Evolutionary conservation across 1,139 yeast species (phyloP).

Genomic region (Blastobotrys ciferrii): DNA sequence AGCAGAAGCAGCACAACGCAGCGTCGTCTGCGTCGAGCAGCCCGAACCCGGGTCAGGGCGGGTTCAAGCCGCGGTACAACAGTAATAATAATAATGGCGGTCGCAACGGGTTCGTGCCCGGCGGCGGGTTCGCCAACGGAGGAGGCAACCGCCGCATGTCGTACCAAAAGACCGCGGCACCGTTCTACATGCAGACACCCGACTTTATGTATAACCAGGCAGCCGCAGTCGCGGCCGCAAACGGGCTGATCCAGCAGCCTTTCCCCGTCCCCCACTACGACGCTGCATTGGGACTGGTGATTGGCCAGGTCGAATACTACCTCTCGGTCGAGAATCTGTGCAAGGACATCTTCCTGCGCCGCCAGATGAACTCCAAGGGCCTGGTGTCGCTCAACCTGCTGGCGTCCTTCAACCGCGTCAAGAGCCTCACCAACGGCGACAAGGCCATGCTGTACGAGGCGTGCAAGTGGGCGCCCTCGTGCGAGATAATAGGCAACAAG

Average conservation of each 20-base stretch:
- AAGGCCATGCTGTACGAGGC: slow-evolving; percentile 47
- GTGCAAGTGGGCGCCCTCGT: slow-evolving; percentile 41
- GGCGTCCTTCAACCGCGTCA: slow-evolving; percentile 72
- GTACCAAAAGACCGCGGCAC: slow-evolving; percentile 22
- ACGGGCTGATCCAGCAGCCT: slow-evolving; percentile 14
- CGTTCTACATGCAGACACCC: slow-evolving; percentile 22
- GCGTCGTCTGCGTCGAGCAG: neutral
- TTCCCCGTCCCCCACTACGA: slow-evolving; percentile 28
- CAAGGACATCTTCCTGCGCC: slow-evolving; percentile 74
- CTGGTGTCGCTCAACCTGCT: slow-evolving; percentile 63
- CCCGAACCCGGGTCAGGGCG: neutral
- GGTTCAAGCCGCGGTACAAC: neutral
- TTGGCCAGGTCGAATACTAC: slow-evolving; percentile 77
- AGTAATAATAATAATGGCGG: slow-evolving; percentile 10
- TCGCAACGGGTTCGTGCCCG: slow-evolving; percentile 9
- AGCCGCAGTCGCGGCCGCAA: slow-evolving; percentile 18
- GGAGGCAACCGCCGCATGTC: slow-evolving; percentile 21
- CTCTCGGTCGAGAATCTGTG: slow-evolving; percentile 83
- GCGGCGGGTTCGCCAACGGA: slow-evolving; percentile 9
- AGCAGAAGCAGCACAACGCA: slow-evolving; percentile 3
- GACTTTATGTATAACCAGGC: slow-evolving; percentile 22
- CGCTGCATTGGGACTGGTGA: slow-evolving; percentile 33
- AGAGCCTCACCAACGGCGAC: slow-evolving; percentile 55
- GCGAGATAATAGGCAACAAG: slow-evolving; percentile 48
- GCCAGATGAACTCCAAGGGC: slow-evolving; percentile 76